Conservation (phyloP, 257 asterid genomes). For the Capsicum chinense region DNA sequence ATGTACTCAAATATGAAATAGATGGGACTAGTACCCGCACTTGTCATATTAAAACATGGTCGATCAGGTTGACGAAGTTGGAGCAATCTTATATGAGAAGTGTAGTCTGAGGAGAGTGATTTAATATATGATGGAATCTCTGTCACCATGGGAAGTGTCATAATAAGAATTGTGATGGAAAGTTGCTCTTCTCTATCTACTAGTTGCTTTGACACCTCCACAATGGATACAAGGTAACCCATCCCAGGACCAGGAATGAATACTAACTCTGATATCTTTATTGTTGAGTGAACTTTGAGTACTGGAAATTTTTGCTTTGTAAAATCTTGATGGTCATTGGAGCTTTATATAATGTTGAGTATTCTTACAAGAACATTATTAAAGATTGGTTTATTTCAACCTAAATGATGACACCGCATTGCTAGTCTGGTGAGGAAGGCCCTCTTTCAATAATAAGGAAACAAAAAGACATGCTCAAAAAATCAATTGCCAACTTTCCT, state of each 20-base stretch:
- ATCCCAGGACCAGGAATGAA: constrained; percentile 28
- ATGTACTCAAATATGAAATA: constrained; percentile 36
- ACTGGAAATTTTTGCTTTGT: too few relatives aligned
- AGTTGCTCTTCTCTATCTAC: constrained; percentile 39
- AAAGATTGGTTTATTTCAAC: too few relatives aligned
- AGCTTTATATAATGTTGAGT: too few relatives aligned
- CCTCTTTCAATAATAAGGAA: too few relatives aligned
- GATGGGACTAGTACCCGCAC: background rate
- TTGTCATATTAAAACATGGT: background rate
- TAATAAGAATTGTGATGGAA: constrained; percentile 46
- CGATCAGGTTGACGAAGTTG: constrained; percentile 28
- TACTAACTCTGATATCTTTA: background rate
- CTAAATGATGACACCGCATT: too few relatives aligned
- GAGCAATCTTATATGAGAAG: constrained; percentile 4
- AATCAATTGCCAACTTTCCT: too few relatives aligned
- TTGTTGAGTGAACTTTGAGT: background rate
- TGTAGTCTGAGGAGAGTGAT: constrained; percentile 20
- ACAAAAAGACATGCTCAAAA: too few relatives aligned
- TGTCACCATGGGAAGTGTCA: constrained; percentile 37
- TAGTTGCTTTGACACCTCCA: constrained; percentile 44
- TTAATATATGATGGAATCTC: constrained; percentile 26
- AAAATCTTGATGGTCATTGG: too few relatives aligned
- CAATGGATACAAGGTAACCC: constrained; percentile 26
- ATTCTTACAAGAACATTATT: too few relatives aligned
- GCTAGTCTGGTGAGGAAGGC: too few relatives aligned